Base-by-base conservation (phyloP, 2,329 filamentous ascomycete genomes). In the Alternaria brassicicola region DNA sequence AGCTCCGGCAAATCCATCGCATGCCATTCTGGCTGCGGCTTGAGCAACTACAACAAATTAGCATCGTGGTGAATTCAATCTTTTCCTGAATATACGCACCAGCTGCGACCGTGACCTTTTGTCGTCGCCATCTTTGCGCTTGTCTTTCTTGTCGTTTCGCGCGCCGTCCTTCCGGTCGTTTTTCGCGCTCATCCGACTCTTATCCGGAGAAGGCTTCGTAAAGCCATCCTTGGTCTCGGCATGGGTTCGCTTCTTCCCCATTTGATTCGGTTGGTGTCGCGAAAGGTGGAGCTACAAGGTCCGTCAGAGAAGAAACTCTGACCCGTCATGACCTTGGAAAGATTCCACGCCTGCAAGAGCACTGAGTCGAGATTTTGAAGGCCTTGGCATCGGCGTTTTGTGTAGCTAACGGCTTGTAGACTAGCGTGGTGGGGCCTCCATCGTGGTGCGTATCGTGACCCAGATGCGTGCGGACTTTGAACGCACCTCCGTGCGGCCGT, bases 21-120 rank as follows among this genome's bases (percentile, higher is more conserved):
- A 74, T 89, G 87, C 89, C 89, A 91, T 74, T 91, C 88, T 19
- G 88, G 83, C 68, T 86, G 83, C 51, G 88, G 86, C 62, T 82
- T 79, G 68, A 90, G 83, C 38, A 81, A 76, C 86, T 88, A 36
- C 59, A 48, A 43, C 28, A 38, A 45, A 57, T 77, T 57, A 73
- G 70, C 56, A 54, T 35, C 7, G 25, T 48, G 5, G 13, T 7
- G 19, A 46, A 59, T 63, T 38, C 30, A 19, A 38, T 38, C 31
- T 47, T 36, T 21, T 10, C 28, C 43, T 47, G 26, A 4, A 8
- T 33, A 23, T 30, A 35, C 71, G 35, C 71, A 78, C 76, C 70
- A 78, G 63, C 21, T 63, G 62, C 36, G 72, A 55, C 51, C 70
- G 71, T 57, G 70, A 55, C 57, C 63, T 67, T 54, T 65, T 65